phyloP scores from a whole-genome alignment of 805 yeast genomes.

The Schizosaccharomyces octosporus region DNA sequence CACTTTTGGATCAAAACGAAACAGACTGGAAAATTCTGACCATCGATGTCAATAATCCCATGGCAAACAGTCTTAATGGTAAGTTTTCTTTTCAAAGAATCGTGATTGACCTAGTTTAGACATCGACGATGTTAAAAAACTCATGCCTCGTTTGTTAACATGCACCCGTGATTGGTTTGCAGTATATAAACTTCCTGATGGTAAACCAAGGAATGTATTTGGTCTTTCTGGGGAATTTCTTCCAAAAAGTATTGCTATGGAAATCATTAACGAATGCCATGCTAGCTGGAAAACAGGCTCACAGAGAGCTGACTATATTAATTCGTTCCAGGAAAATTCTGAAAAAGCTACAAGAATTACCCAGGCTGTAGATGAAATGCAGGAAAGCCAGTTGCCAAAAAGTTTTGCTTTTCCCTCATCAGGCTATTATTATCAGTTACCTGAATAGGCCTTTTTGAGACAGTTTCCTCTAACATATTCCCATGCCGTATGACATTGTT shows the following conservation, averaged over 20 bases:
- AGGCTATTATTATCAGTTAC: too few species aligned
- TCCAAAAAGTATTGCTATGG: slow-evolving; percentile 63
- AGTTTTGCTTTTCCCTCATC: too few species aligned
- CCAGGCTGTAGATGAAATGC: too few species aligned
- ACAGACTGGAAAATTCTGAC: slow-evolving; percentile 93
- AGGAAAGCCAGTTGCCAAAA: too few species aligned
- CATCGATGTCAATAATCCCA: slow-evolving; percentile 66
- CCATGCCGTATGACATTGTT: too few species aligned
- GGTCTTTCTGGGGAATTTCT: slow-evolving; percentile 90
- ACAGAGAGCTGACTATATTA: too few species aligned
- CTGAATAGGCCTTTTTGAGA: too few species aligned
- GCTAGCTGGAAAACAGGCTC: slow-evolving; percentile 42
- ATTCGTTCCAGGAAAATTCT: too few species aligned
- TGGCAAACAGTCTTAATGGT: slow-evolving; percentile 58
- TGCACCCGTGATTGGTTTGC: slow-evolving; percentile 96
- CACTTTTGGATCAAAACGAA: slow-evolving; percentile 89
- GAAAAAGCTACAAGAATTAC: too few species aligned
- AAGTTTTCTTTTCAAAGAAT: neutral
- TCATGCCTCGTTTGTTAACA: slow-evolving; percentile 77
- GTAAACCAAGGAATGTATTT: slow-evolving; percentile 85
- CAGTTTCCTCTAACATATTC: too few species aligned
- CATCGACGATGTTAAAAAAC: slow-evolving; percentile 69
- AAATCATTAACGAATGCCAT: slow-evolving; percentile 55
- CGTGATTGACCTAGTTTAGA: slow-evolving; percentile 16
- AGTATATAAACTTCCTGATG: slow-evolving; percentile 92